A percentile compares a stretch with the other conserved stretches of the same genome.
Conservation (phyloP, 2,329 filamentous ascomycete genomes). For the Fusarium nanum region DNA sequence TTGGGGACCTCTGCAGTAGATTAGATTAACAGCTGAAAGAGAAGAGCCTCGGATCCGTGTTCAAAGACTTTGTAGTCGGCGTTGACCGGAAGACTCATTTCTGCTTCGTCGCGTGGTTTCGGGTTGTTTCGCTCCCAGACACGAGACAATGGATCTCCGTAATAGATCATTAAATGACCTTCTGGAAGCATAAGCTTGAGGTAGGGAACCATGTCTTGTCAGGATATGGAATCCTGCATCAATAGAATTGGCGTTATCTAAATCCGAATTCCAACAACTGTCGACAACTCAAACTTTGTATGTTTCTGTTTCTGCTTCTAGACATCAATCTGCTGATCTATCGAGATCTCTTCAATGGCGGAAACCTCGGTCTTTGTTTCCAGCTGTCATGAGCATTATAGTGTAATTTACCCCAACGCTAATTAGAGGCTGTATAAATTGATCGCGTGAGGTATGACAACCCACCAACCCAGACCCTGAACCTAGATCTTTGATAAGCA, state of each 20-base stretch:
- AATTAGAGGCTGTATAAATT: not conserved
- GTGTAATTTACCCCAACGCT: constrained; percentile 2
- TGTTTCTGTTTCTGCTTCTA: not conserved
- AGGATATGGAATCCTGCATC: not conserved
- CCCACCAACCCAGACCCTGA: not conserved
- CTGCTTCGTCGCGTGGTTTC: constrained; percentile 12
- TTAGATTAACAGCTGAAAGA: not conserved
- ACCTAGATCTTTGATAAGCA: constrained; percentile 6
- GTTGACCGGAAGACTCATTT: not conserved
- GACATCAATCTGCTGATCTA: constrained; percentile 5
- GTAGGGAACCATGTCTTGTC: not conserved
- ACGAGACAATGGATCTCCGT: constrained; percentile 6
- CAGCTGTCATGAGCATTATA: not conserved
- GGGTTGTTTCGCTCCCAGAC: constrained; percentile 11
- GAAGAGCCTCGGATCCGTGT: not conserved
- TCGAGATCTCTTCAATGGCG: not conserved
- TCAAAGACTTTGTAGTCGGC: not conserved
- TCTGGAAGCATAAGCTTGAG: constrained; percentile 32
- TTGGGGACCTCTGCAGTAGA: not conserved
- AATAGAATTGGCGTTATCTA: not conserved
- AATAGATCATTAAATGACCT: constrained; percentile 25
- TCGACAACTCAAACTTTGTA: not conserved
- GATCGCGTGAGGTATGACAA: constrained; percentile 13
- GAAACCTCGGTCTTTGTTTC: constrained; percentile 1
- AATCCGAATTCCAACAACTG: constrained; percentile 5